These are phyloP conservation scores for Themeda triandra DNA, from an alignment of 176 grass and related monocot genomes.

Conservation along the genomic window DNA sequence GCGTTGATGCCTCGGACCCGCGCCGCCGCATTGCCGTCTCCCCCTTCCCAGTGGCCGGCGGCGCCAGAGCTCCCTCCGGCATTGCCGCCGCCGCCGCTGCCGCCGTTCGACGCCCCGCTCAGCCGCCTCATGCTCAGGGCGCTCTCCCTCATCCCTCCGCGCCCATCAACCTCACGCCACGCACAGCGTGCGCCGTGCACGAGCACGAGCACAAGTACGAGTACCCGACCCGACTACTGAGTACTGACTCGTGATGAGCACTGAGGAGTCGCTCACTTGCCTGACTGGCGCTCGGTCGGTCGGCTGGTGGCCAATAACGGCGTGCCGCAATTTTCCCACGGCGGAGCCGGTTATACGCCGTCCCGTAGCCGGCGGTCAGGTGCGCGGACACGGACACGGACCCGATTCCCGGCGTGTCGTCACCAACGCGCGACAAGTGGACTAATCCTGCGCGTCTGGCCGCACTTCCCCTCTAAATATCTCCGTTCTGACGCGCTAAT, in stretches of 20 bases:
- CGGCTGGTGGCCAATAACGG: not conserved
- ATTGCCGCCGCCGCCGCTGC: not conserved
- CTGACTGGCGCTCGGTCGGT: not conserved
- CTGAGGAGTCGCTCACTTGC: not conserved
- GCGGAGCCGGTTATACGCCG: not conserved
- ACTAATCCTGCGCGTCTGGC: not conserved
- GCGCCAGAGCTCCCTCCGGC: not conserved
- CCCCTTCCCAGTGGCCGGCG: constrained; percentile 1
- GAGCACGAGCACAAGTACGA: not conserved
- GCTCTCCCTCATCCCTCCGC: constrained; percentile 17
- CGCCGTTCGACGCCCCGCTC: not conserved
- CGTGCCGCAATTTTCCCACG: not conserved
- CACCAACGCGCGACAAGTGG: constrained; percentile 11
- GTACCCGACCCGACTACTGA: not conserved
- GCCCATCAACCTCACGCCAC: not conserved
- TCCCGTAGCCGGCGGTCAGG: not conserved
- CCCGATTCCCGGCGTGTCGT: constrained; percentile 10
- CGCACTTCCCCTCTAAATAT: constrained; percentile 3
- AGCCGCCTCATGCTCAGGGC: constrained; percentile 5
- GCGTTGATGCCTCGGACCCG: constrained; percentile 34
- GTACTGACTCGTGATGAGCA: not conserved
- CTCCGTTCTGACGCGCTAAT: not conserved
- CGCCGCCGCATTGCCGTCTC: constrained; percentile 2
- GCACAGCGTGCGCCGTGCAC: not conserved
- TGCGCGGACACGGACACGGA: not conserved